Conservation (phyloP, 1,284 basidiomycete genomes). For the Sphaerobolus stellatus region DNA sequence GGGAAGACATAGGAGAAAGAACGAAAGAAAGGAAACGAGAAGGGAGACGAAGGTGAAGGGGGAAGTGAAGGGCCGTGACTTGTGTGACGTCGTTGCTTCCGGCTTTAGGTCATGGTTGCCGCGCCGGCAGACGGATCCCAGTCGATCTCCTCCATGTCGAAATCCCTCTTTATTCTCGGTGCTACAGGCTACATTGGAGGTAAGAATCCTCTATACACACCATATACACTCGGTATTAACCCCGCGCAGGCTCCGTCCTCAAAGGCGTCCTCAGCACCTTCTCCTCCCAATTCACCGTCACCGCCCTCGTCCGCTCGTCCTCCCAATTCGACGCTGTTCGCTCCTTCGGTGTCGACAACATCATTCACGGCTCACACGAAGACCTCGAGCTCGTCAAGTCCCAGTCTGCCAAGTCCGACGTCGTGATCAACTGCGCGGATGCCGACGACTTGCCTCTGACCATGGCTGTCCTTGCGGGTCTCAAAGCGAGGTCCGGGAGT, state of each 20-base stretch:
- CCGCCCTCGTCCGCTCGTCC: conserved; percentile 16
- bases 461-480: conserved; percentile 18
- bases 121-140: background rate
- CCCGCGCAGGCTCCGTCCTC: conserved; percentile 14
- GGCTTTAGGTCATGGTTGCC: background rate
- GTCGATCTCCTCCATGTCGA: background rate
- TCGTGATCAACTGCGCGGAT: conserved; percentile 22
- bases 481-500: conserved; percentile 11
- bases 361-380: conserved; percentile 11
- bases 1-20: background rate
- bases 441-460: conserved; percentile 18
- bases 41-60: background rate
- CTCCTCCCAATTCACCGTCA: conserved; percentile 9
- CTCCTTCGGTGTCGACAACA: conserved; percentile 7
- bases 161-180: conserved; percentile 15
- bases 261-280: conserved; percentile 3
- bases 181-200: conserved; percentile 20
- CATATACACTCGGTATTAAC: background rate
- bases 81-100: too few species aligned
- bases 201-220: background rate
- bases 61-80: too few species aligned
- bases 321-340: conserved; percentile 9
- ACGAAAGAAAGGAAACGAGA: background rate
- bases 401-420: conserved; percentile 14
- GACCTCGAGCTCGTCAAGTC: conserved; percentile 13